Evolutionary conservation across 768 basidiomycete species (phyloP).

Genomic region (Lactarius psammicola): DNA sequence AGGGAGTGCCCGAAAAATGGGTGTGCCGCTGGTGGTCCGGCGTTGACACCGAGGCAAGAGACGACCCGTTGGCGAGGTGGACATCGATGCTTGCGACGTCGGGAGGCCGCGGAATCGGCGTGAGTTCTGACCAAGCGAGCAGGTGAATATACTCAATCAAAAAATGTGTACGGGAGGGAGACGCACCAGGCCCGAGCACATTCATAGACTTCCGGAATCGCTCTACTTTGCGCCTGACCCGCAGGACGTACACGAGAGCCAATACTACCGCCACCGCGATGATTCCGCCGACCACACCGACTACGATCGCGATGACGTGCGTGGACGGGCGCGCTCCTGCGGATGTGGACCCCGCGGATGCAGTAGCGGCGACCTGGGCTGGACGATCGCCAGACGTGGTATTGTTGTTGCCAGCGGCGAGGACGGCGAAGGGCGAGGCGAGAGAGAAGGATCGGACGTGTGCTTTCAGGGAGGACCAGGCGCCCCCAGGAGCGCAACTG

Average conservation of each 20-base stretch:
- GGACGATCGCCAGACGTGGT: not conserved
- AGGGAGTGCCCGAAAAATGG: not conserved
- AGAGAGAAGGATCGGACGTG: not conserved
- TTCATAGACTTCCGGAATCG: slow-evolving; percentile 5
- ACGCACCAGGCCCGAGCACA: slow-evolving; percentile 22
- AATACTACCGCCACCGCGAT: not conserved
- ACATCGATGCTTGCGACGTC: not conserved
- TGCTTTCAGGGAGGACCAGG: not conserved
- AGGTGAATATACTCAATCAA: not conserved
- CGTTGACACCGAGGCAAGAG: not conserved
- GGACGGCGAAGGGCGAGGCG: not conserved
- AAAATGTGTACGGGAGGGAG: not conserved
- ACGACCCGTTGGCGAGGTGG: not conserved
- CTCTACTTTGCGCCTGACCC: slow-evolving; percentile 18
- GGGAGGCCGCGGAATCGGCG: not conserved
- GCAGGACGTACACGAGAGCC: slow-evolving; percentile 10
- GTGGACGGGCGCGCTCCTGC: not conserved
- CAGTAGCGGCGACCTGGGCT: not conserved
- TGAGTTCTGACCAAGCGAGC: slow-evolving; percentile 3
- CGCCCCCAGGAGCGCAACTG: not conserved
- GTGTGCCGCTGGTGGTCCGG: too few relatives aligned
- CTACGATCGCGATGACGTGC: not conserved
- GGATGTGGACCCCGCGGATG: not conserved
- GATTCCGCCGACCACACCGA: not conserved
- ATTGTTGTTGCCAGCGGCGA: not conserved